Evolutionary conservation across 2,329 filamentous ascomycete genomes (phyloP).

Genomic region (Cladosporium oxysporum): DNA sequence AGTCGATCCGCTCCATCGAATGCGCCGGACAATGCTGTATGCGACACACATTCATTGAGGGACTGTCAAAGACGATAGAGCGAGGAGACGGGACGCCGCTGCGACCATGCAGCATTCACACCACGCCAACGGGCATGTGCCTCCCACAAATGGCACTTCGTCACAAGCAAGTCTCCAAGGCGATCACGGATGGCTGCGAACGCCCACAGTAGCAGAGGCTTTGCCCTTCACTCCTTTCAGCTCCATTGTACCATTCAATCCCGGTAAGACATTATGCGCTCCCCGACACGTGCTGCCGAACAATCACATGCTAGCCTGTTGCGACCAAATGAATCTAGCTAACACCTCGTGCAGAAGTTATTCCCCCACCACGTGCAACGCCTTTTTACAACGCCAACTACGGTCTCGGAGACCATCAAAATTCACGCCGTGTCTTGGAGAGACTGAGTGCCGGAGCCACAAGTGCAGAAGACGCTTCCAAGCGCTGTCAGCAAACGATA

Average conservation of each 20-base stretch:
- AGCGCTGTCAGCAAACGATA: constrained; percentile 69
- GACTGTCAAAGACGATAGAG: constrained; percentile 5
- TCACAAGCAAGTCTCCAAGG: constrained; percentile 5
- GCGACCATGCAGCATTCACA: constrained; percentile 23
- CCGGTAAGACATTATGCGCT: constrained; percentile 53
- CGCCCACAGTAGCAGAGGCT: constrained; percentile 67
- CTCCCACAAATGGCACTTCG: constrained; percentile 22
- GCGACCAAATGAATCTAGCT: constrained; percentile 17
- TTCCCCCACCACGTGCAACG: constrained; percentile 47
- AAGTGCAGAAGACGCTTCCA: constrained; percentile 59
- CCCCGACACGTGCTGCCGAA: not conserved
- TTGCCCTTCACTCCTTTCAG: constrained; percentile 81
- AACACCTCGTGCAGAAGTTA: constrained; percentile 42
- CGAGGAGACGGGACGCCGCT: constrained; percentile 1
- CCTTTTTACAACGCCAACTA: constrained; percentile 42
- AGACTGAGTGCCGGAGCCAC: constrained; percentile 71
- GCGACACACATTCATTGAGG: not conserved
- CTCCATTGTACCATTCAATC: constrained; percentile 75
- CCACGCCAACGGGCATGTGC: constrained; percentile 18
- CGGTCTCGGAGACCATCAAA: constrained; percentile 30
- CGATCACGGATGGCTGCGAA: constrained; percentile 21
- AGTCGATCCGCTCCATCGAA: constrained; percentile 2
- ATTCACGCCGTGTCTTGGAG: constrained; percentile 54
- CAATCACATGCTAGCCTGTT: constrained; percentile 4
- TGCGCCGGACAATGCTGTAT: constrained; percentile 19